Percentiles rank a stretch among this genome's conserved stretches.
These are phyloP conservation scores for Pinus taeda DNA, from an alignment of 75 land plant species.

Conservation along the genomic window DNA sequence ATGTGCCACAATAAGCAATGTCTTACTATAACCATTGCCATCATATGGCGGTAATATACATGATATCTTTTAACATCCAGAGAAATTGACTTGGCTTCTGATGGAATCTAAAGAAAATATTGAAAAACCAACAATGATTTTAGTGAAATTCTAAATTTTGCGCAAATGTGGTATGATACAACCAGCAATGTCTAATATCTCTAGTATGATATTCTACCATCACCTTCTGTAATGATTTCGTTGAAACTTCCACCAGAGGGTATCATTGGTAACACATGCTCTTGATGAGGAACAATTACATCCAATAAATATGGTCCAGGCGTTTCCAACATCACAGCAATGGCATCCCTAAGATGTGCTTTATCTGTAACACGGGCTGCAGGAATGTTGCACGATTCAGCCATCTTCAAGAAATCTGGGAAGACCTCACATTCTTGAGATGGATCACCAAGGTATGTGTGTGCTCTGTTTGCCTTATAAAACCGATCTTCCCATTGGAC, in stretches of 20 bases:
- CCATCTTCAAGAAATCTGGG: constrained; percentile 44
- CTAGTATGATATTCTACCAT: constrained; percentile 30
- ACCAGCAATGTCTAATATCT: background rate
- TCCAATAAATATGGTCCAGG: constrained; percentile 49
- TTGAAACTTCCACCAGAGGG: constrained; percentile 46
- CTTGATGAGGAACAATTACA: constrained; percentile 52
- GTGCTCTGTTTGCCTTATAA: constrained; percentile 44
- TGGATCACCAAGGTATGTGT: constrained; percentile 53
- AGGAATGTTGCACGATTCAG: constrained; percentile 45
- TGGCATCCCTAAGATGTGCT: constrained; percentile 34
- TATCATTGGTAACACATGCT: constrained; percentile 46
- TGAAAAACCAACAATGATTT: too few species aligned
- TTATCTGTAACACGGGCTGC: constrained; percentile 36
- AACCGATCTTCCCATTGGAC: constrained; percentile 53
- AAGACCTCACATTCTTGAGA: constrained; percentile 26
- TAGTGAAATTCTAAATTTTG: too few species aligned
- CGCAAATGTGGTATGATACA: too few species aligned
- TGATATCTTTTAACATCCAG: too few species aligned
- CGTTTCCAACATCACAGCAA: constrained; percentile 38
- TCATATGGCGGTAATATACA: too few species aligned
- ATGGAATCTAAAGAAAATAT: too few species aligned
- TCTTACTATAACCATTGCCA: too few species aligned
- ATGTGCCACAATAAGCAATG: too few species aligned
- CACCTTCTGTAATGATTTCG: constrained; percentile 49
- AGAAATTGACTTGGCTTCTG: too few species aligned